These are phyloP conservation scores for Cryptosporidium ryanae DNA, from an alignment of 169 alveolate genomes.

Conservation along the genomic window DNA sequence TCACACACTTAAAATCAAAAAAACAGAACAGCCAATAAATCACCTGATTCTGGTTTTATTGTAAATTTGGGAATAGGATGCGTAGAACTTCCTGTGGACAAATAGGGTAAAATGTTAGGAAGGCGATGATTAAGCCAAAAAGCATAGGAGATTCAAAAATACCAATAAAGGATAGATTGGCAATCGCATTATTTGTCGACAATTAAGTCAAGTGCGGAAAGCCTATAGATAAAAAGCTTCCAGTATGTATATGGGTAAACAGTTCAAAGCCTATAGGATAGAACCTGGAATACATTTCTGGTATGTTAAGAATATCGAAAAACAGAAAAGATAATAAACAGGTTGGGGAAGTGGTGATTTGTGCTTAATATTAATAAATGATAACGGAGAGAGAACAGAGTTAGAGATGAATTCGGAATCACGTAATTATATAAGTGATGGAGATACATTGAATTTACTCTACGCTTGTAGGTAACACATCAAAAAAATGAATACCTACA, in stretches of 20 bases:
- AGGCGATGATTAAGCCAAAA: constrained; percentile 42
- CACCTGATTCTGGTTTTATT: too few species aligned
- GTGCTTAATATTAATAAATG: too few species aligned
- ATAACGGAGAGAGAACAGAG: not conserved
- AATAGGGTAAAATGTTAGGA: constrained; percentile 16
- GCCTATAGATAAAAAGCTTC: constrained; percentile 1
- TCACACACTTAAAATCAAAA: not conserved
- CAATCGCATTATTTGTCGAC: constrained; percentile 42
- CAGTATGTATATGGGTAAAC: constrained; percentile 64
- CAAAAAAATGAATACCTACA: too few species aligned
- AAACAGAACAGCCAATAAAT: not conserved
- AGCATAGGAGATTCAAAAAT: constrained; percentile 47
- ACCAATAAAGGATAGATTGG: constrained; percentile 6
- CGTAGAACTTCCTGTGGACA: constrained; percentile 19
- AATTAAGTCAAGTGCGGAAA: constrained; percentile 12
- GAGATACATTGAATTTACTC: constrained; percentile 9
- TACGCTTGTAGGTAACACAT: not conserved
- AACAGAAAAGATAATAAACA: not conserved
- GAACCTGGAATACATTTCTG: constrained; percentile 65
- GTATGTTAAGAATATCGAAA: not conserved
- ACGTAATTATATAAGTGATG: constrained; percentile 4
- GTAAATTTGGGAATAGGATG: constrained; percentile 21
- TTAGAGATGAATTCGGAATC: constrained; percentile 3
- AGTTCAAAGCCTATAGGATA: constrained; percentile 58
- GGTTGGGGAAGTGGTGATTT: not conserved